Base-by-base conservation (phyloP, 2,329 filamentous ascomycete species). In the Penicillium sclerotiorum region DNA sequence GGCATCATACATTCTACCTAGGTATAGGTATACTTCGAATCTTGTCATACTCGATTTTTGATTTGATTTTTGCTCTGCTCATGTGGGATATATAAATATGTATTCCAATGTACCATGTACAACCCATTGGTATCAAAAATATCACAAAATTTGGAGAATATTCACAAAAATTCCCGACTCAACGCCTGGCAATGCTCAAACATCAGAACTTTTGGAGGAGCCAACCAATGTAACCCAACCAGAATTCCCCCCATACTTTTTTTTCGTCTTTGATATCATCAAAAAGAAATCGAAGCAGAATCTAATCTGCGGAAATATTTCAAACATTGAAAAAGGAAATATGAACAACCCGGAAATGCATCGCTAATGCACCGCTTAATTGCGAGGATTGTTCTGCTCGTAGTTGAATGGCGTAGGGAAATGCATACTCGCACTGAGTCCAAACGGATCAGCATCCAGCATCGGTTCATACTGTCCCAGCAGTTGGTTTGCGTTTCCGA, bases 401-500 rank as follows among this genome's bases (percentile, higher is more conserved):
- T 74, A 77, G 50, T 72, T 73, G 71, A 92, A 94, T 48, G 89
- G 88, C 2, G 87, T 89, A 9, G 91, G 91, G 64, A 96, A 96
- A 58, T 93, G 89, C 93, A 96, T 96, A 73, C 90, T 95, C 28
- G 92, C 92, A 51, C 89, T 93, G 45, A 96, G 78, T 11, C 92
- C 92, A 64, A 96, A 97, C 1, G 93, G 93, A 71, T 96, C 92
- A 71, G 91, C 90, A 67, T 96, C 92, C 41, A 95, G 78, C 74
- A 91, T 89, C 15, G 91, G 88, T 64, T 96, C 92, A 66, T 90
- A 95, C 12, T 84, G 80, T 58, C 87, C 84, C 63, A 88, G 81
- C 30, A 85, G 76, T 46, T 77, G 73, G 55, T 75, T 80, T 63
- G 73, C 71, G 45, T 69, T 69, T 45, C 73, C 72, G 59, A 77